Conservation (phyloP, 2,329 filamentous ascomycete species). For the Calonectria honghensis region DNA sequence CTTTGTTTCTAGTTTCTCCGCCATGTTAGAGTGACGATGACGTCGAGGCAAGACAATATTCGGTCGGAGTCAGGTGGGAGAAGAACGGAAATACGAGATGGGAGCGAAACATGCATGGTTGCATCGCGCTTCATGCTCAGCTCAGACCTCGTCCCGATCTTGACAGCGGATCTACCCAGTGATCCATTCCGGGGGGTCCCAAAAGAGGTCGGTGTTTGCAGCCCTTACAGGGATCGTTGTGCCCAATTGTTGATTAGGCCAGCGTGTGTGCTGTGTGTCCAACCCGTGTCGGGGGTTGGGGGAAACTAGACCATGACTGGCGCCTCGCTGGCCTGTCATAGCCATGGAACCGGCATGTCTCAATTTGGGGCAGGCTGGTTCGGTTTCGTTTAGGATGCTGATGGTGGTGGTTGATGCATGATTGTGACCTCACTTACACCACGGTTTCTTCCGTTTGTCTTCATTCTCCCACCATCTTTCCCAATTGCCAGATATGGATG, state of each 20-base stretch:
- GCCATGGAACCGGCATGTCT: constrained; percentile 13
- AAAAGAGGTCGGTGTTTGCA: constrained; percentile 44
- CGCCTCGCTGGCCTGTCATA: not conserved
- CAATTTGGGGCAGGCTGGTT: constrained; percentile 26
- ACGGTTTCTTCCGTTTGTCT: constrained; percentile 22
- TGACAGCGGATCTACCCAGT: constrained; percentile 55
- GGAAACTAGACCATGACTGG: not conserved
- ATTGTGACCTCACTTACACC: constrained; percentile 1
- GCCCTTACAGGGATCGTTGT: constrained; percentile 44
- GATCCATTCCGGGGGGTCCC: constrained; percentile 31
- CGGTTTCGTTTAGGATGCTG: constrained; percentile 20
- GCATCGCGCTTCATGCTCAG: constrained; percentile 43
- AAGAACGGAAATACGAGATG: constrained; percentile 25
- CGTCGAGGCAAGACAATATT: constrained; percentile 7
- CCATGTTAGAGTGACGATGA: constrained; percentile 15
- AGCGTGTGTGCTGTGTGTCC: constrained; percentile 36
- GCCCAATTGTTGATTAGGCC: constrained; percentile 40
- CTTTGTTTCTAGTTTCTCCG: not conserved
- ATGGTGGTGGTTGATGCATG: constrained; percentile 21
- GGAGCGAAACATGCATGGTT: constrained; percentile 26
- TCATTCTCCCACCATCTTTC: not conserved
- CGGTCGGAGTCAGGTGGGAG: not conserved
- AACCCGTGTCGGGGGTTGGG: constrained; percentile 10
- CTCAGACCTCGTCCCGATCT: constrained; percentile 44
- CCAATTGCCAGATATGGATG: not conserved